Conservation (phyloP, 805 yeast genomes). For the Zygotorulaspora chibaensis region DNA sequence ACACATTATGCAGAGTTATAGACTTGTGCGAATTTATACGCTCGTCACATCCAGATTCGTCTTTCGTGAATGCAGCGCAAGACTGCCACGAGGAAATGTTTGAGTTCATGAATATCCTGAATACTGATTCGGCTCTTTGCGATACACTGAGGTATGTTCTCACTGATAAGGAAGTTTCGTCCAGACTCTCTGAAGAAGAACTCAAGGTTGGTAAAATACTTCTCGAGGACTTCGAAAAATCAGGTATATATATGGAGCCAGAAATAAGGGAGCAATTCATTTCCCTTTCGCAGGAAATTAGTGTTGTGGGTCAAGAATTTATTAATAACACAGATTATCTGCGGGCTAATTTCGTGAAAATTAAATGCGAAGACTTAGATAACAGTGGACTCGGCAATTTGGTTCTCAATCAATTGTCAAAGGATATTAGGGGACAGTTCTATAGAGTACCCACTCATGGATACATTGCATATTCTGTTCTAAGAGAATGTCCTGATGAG, state of each 20-base stretch:
- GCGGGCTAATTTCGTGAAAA: slow-evolving; percentile 22
- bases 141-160: slow-evolving; percentile 55
- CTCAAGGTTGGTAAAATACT: slow-evolving; percentile 74
- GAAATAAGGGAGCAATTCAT: slow-evolving; percentile 66
- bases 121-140: slow-evolving; percentile 75
- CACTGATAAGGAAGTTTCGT: slow-evolving; percentile 29
- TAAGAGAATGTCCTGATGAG: slow-evolving; percentile 54
- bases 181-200: slow-evolving; percentile 64
- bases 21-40: slow-evolving; percentile 91
- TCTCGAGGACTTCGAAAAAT: slow-evolving; percentile 79
- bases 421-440: slow-evolving; percentile 38
- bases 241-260: slow-evolving; percentile 80
- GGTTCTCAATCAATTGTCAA: slow-evolving; percentile 29
- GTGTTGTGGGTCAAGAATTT: slow-evolving; percentile 76
- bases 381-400: slow-evolving; percentile 16
- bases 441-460: slow-evolving; percentile 59
- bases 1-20: slow-evolving; percentile 83
- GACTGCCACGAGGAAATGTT: slow-evolving; percentile 82
- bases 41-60: slow-evolving; percentile 74
- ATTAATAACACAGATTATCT: slow-evolving; percentile 29
- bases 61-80: slow-evolving; percentile 77
- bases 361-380: slow-evolving; percentile 20
- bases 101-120: slow-evolving; percentile 88
- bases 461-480: slow-evolving; percentile 57
- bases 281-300: slow-evolving; percentile 71